Evolutionary conservation across 805 yeast species (phyloP), one percentile per base, ranked within the genome.

Genomic region (Komagataella mondaviorum): DNA sequence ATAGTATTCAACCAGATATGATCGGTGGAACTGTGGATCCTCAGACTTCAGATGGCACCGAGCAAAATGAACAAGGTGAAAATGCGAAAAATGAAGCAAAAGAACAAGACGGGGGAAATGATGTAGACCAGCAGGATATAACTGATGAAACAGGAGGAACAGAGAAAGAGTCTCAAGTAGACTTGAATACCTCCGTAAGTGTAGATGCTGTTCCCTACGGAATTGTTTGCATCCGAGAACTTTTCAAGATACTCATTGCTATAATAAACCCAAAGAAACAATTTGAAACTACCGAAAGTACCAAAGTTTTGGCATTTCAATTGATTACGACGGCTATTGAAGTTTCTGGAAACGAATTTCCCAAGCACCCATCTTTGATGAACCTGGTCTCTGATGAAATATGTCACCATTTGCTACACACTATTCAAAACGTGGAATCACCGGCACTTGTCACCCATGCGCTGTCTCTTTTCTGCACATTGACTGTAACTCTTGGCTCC

Each of bases 261-360:
- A 79, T 90, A 65, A 73, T 90, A 39, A 81, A 93, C 8, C 95
- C 96, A 0, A 79, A 83, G 43, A 85, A 88, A 59, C 88, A 85
- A 61, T 78, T 79, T 59, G 88, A 86, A 59, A 93, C 88, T 60
- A 86, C 91, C 55, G 96, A 91, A 63, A 76, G 88, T 23, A 83
- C 96, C 0, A 77, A 96, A 52, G 83, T 87, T 12, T 80, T 91
- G 68, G 93, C 96, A 0, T 67, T 93, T 44, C 76, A 83, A 24
- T 74, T 91, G 45, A 72, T 93, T 45, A 82, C 81, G 51, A 82
- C 84, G 0, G 85, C 95, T 1, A 73, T 93, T 49, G 98, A 93
- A 65, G 82, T 87, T 4, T 73, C 88, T 8, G 96, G 96, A 2
- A 69, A 72, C 51, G 71, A 70, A 14, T 73, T 89, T 50, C 70